A percentile compares a stretch with the other conserved stretches of the same genome.
These are phyloP conservation scores for Termitomyces sp. DNA, from an alignment of 768 basidiomycete genomes.

Conservation along the genomic window DNA sequence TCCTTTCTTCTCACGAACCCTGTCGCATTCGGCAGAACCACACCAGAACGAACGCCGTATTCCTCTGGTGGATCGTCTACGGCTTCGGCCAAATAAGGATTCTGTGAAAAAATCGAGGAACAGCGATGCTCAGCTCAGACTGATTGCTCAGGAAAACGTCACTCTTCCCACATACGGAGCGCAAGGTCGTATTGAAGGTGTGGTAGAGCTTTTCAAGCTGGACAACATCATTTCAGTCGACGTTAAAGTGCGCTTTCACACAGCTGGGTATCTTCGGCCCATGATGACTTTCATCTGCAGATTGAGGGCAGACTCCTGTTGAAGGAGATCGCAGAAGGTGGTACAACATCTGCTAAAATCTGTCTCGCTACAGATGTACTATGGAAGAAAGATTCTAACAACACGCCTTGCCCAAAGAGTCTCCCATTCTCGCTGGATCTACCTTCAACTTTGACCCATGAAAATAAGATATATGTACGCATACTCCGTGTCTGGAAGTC, in stretches of 20 bases:
- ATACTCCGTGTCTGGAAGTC: background rate
- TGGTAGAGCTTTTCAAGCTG: constrained; percentile 46
- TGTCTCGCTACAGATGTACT: constrained; percentile 48
- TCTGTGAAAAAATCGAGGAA: constrained; percentile 58
- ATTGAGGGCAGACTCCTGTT: constrained; percentile 56
- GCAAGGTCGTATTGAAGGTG: constrained; percentile 48
- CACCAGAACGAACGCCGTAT: constrained; percentile 47
- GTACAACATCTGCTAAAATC: constrained; percentile 44
- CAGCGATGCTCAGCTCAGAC: constrained; percentile 44
- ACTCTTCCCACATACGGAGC: constrained; percentile 54
- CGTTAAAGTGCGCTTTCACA: constrained; percentile 41
- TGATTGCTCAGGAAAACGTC: constrained; percentile 47
- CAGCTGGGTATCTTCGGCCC: background rate
- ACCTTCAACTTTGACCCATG: constrained; percentile 52
- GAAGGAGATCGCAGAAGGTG: constrained; percentile 65
- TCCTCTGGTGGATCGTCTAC: constrained; percentile 35
- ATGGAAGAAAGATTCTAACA: constrained; percentile 47
- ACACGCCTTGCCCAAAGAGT: constrained; percentile 42
- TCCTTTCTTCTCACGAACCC: constrained; percentile 31
- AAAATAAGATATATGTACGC: constrained; percentile 53
- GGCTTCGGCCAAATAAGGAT: constrained; percentile 35
- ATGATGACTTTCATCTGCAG: constrained; percentile 23
- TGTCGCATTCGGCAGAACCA: constrained; percentile 51
- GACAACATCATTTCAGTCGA: constrained; percentile 58
- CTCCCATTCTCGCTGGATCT: constrained; percentile 52